Conservation (phyloP, 768 basidiomycete genomes). For the Rhodocollybia butyracea region DNA sequence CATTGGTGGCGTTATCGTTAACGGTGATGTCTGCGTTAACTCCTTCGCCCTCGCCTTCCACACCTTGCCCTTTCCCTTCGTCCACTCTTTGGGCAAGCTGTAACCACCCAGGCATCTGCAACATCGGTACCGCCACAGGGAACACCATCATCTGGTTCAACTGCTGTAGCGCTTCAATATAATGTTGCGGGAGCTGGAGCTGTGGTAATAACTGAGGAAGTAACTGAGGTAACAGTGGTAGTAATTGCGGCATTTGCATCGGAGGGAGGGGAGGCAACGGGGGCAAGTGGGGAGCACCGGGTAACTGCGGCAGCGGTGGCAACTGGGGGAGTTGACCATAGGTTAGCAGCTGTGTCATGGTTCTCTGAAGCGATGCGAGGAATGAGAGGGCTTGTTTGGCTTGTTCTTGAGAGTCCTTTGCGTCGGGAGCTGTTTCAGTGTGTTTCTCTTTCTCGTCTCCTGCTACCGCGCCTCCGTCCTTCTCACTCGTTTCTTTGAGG, state of each 20-base stretch:
- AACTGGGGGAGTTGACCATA: slow-evolving; percentile 49
- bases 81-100: too few species aligned
- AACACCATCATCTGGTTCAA: slow-evolving; percentile 49
- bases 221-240: too few species aligned
- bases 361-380: slow-evolving; percentile 74
- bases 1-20: slow-evolving; percentile 32
- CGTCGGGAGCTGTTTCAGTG: too few species aligned
- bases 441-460: slow-evolving; percentile 17
- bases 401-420: too few species aligned
- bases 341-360: slow-evolving; percentile 58
- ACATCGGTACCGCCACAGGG: slow-evolving; percentile 69
- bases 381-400: slow-evolving; percentile 51
- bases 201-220: too few species aligned
- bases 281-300: slow-evolving; percentile 48
- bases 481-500: background rate
- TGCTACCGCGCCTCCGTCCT: slow-evolving; percentile 16
- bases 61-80: background rate
- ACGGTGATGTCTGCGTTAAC: slow-evolving; percentile 14
- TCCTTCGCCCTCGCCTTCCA: too few species aligned
- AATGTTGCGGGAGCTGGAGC: too few species aligned
- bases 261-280: slow-evolving; percentile 61
- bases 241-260: slow-evolving; percentile 60
- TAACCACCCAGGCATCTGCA: slow-evolving; percentile 61
- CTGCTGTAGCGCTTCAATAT: slow-evolving; percentile 61
- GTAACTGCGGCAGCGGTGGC: slow-evolving; percentile 60